Conservation (phyloP, 2,329 filamentous ascomycete genomes). For the Aspergillus eucalypticola region DNA sequence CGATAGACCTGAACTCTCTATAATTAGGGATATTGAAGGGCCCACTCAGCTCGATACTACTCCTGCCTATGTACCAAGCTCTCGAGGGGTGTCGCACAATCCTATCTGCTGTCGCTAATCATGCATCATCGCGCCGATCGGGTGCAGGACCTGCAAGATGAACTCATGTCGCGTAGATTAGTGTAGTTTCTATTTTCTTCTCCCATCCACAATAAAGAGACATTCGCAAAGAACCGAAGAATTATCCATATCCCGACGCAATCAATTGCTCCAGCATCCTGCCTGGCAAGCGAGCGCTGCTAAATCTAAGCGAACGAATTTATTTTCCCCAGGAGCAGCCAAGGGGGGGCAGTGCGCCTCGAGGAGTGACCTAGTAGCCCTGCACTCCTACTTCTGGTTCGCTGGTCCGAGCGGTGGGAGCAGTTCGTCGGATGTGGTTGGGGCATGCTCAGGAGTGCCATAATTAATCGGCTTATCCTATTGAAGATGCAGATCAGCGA, state of each 20-base stretch:
- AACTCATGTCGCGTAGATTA: background rate
- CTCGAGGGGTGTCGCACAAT: background rate
- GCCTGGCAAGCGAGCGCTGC: slow-evolving; percentile 10
- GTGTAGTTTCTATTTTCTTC: slow-evolving; percentile 11
- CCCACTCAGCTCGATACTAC: background rate
- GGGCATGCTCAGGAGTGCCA: background rate
- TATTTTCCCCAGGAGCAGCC: slow-evolving; percentile 11
- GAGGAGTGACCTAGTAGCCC: background rate
- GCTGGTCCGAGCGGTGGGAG: slow-evolving; percentile 9
- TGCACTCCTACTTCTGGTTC: slow-evolving; percentile 1
- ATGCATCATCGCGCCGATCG: slow-evolving; percentile 15
- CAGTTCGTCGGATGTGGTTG: slow-evolving; percentile 8
- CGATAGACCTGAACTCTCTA: background rate
- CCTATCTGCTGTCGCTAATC: background rate
- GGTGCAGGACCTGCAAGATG: slow-evolving; percentile 1
- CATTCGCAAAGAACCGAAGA: slow-evolving; percentile 6
- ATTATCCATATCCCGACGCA: slow-evolving; percentile 10
- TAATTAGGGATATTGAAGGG: background rate
- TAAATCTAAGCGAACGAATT: slow-evolving; percentile 2
- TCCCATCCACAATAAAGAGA: slow-evolving; percentile 1
- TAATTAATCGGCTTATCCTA: background rate
- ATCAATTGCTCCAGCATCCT: background rate
- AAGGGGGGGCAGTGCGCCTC: slow-evolving; percentile 21
- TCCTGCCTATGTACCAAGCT: no score
- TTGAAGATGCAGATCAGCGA: background rate